phyloP scores from a whole-genome alignment of 1,284 basidiomycete species.

The Phylloporus sp. region DNA sequence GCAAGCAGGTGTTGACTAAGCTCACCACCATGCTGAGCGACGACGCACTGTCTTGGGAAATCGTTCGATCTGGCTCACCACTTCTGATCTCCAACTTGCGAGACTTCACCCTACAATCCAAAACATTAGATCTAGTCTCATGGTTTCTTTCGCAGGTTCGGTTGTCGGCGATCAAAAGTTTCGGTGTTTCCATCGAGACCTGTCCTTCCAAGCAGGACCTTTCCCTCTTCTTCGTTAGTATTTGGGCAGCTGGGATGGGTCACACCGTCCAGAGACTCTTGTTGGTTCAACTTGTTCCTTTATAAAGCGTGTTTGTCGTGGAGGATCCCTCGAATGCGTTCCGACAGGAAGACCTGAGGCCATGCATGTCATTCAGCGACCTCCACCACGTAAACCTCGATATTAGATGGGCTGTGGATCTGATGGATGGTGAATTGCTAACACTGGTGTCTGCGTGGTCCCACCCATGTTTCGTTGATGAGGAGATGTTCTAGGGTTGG shows the following conservation, averaged over 20 bases:
- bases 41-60: too few relatives aligned
- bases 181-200: background rate
- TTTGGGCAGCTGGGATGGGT: background rate
- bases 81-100: background rate
- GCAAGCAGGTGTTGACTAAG: background rate
- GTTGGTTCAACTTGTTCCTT: background rate
- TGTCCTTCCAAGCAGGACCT: background rate
- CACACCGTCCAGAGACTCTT: constrained; percentile 69
- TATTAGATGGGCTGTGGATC: background rate
- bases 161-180: background rate
- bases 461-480: background rate
- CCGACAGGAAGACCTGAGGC: background rate
- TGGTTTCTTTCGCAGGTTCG: background rate
- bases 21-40: too few relatives aligned
- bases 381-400: background rate
- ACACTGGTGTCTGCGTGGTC: background rate
- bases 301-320: too few relatives aligned
- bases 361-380: background rate
- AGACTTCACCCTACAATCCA: background rate
- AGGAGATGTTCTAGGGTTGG: background rate
- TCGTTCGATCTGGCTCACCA: too few relatives aligned
- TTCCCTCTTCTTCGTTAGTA: background rate
- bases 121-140: background rate
- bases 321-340: too few relatives aligned
- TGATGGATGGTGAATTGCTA: background rate